phyloP scores from a whole-genome alignment of 2,329 filamentous ascomycete genomes.

The Aspergillus sojae region DNA sequence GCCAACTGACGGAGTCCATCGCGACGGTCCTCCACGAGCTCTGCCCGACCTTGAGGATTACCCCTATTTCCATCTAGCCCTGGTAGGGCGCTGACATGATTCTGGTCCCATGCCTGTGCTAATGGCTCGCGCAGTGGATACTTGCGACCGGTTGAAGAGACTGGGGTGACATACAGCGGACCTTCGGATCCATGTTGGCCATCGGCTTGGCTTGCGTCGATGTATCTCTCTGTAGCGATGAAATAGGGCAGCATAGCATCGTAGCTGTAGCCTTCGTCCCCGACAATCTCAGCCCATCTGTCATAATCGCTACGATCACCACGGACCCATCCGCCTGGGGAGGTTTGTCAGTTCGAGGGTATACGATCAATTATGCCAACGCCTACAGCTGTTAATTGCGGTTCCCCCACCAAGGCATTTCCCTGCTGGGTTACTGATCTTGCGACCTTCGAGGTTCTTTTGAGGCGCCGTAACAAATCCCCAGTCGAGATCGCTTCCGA shows the following conservation, averaged over 20 bases:
- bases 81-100: slow-evolving; percentile 3
- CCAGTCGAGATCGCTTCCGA: slow-evolving; percentile 33
- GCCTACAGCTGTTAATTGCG: slow-evolving; percentile 32
- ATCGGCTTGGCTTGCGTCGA: background rate
- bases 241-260: slow-evolving; percentile 32
- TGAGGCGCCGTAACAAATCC: slow-evolving; percentile 35
- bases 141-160: slow-evolving; percentile 6
- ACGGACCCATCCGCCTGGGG: slow-evolving; percentile 6
- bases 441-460: slow-evolving; percentile 26
- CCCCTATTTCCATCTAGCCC: slow-evolving; percentile 13
- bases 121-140: slow-evolving; percentile 17
- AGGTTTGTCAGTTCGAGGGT: background rate
- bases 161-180: slow-evolving; percentile 22
- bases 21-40: slow-evolving; percentile 12
- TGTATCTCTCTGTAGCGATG: slow-evolving; percentile 23
- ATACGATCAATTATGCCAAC: background rate
- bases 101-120: slow-evolving; percentile 8
- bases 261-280: slow-evolving; percentile 32
- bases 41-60: slow-evolving; percentile 12
- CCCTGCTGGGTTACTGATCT: slow-evolving; percentile 32
- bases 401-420: slow-evolving; percentile 32
- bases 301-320: slow-evolving; percentile 33
- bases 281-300: slow-evolving; percentile 27
- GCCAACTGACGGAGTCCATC: slow-evolving; percentile 12
- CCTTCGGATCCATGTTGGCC: slow-evolving; percentile 31